Evolutionary conservation across 192 early-diverging fungal species (phyloP), one percentile per base, ranked within the genome.

Genomic region (Backusella mclennaniae): DNA sequence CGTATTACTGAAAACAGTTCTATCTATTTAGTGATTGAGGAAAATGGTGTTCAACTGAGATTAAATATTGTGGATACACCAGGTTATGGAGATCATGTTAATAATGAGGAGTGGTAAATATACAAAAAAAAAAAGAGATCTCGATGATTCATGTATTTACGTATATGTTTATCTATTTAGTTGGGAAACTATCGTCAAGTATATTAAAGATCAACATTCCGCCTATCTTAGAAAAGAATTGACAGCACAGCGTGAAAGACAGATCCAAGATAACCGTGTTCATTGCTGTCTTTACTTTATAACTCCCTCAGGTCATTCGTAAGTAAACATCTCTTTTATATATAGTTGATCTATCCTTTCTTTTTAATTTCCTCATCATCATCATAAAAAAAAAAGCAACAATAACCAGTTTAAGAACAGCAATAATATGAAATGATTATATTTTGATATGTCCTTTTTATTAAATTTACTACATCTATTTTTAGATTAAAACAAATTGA

Each of bases 201-300:
- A 97, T 89, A 98, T 99, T 82, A 96, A 97, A 89, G 98, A 98
- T 82, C 98, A 98, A 89, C 97, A 99, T 88, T 94, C 93, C 23
- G 89, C 92, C 66, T 99, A 95, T 86, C 89, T 99, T 67, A 91
- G 95, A 82, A 95, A 96, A 84, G 98, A 99, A 85, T 87, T 95
- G 73, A 94, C 93, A 71, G 92, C 94, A 44, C 87, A 86, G 80
- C 92, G 97, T 79, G 97, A 97, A 71, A 89, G 92, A 69, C 88
- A 96, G 75, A 98, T 99, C 79, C 85, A 92, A 82, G 98, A 99
- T 84, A 95, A 96, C 41, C 90, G 96, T 76, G 92, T 99, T 73
- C 98, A 99, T 86, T 93, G 93, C 74, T 95, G 96, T 71, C 87
- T 99, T 75, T 99, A 95, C 86, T 99, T 99, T 85, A 92, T 99